Percentiles rank a stretch among this genome's conserved stretches.
phyloP scores from a whole-genome alignment of 257 asterid genomes.

The Solanum paucissectum region DNA sequence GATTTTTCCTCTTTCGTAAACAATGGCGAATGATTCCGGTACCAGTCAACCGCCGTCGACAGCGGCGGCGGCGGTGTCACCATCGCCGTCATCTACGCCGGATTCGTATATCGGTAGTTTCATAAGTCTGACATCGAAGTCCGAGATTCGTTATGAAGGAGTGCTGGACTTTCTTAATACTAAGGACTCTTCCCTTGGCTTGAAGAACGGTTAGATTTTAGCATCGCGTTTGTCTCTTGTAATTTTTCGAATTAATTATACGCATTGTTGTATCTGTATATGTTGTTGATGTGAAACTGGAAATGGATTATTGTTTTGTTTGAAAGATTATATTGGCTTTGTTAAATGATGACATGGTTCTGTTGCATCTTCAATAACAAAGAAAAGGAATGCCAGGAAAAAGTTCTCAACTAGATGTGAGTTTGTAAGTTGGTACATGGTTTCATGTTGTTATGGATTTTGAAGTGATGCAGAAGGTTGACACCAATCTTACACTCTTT shows the following conservation, averaged over 20 bases:
- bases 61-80: background rate
- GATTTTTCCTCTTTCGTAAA: background rate
- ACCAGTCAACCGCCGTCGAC: constrained; percentile 22
- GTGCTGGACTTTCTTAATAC: constrained; percentile 49
- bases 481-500: background rate
- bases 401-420: background rate
- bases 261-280: background rate
- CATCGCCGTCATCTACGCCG: constrained; percentile 24
- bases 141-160: constrained; percentile 82
- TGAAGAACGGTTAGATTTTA: constrained; percentile 44
- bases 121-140: constrained; percentile 60
- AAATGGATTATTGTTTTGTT: background rate
- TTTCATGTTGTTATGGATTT: background rate
- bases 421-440: background rate
- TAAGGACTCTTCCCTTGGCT: constrained; percentile 59
- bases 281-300: background rate
- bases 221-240: background rate
- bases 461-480: background rate
- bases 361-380: background rate
- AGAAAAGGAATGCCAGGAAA: background rate
- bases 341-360: background rate
- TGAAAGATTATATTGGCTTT: background rate
- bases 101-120: constrained; percentile 72
- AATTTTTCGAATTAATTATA: background rate
- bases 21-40: constrained; percentile 36